These are phyloP conservation scores for Heritiera littoralis DNA, from an alignment of 345 rosid genomes.

Conservation along the genomic window DNA sequence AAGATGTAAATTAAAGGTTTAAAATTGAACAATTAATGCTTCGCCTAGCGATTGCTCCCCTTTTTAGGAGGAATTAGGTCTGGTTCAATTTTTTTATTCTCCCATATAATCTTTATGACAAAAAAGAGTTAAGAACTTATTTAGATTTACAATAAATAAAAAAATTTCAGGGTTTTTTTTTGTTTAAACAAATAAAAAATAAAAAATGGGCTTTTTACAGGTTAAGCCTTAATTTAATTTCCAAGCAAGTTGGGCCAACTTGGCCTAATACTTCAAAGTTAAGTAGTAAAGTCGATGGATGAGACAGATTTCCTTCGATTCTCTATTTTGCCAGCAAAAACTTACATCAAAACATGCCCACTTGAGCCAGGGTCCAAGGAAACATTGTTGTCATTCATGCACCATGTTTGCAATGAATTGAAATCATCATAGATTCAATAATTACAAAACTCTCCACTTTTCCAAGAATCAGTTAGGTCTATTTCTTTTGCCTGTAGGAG, in stretches of 20 bases:
- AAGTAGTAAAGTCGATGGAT: background rate
- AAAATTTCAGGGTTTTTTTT: no score
- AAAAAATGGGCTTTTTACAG: background rate
- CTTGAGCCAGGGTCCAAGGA: background rate
- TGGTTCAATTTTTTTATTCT: no score
- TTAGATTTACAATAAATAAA: no score
- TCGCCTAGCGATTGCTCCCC: no score
- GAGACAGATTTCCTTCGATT: background rate
- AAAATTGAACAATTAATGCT: no score
- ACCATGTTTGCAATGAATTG: background rate
- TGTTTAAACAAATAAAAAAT: background rate
- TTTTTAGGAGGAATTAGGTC: no score
- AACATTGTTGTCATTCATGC: background rate
- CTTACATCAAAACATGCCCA: background rate
- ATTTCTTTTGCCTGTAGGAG: background rate
- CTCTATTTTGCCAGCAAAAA: background rate
- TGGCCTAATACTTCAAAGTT: background rate
- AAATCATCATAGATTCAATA: slow-evolving; percentile 1
- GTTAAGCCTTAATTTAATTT: background rate
- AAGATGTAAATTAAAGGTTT: no score
- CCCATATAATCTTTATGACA: no score
- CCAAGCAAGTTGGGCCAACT: background rate
- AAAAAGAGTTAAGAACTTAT: no score
- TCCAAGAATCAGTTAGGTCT: background rate
- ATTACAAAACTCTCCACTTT: background rate